Base-by-base conservation (phyloP, 805 yeast species). In the Peterozyma xylosa region DNA sequence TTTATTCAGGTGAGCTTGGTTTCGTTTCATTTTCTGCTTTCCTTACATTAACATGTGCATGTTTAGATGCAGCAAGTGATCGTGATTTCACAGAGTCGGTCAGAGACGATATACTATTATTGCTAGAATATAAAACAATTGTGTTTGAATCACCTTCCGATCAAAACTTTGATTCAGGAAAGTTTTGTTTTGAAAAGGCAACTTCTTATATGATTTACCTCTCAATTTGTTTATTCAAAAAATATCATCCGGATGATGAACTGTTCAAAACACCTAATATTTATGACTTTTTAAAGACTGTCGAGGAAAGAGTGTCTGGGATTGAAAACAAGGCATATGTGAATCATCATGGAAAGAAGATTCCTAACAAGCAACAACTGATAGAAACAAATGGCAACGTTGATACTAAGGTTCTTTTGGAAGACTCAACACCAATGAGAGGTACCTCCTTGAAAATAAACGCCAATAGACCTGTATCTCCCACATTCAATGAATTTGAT, bases 21-120 rank as follows among this genome's bases (percentile, higher is more conserved):
- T 61, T 54, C 45, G 62, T 54, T 42, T 60, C 66, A 14, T 56
- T 64, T 38, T 48, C 59, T 48, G 62, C 66, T 3, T 59, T 53
- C 41, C 44, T 64, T 33, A 48, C 62, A 1, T 41, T 64, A 13
- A 50, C 57, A 45, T 57, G 59, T 11, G 54, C 51, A 14, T 50
- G 54, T 36, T 34, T 64, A 10, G 55, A 56, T 32, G 46, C 43
- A 15, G 54, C 57, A 10, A 41, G 27, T 21, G 27, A 21, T 21
- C 27, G 7, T 21, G 27, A 21, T 21, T 21, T 21, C 4, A 4
- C 4, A 7, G 27, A 21, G 7, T 21, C 7, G 2, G 49, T 51
- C 7, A 42, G 46, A n/a, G 37, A 42, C 9, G 64, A 63, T 45
- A 42, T 62, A 10, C 38, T 51, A n/a, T 44, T 56, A 35, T 37